Evolutionary conservation across 2,329 filamentous ascomycete species (phyloP), one percentile per base, ranked within the genome.

Genomic region (Aspergillus oerlinghausenensis): DNA sequence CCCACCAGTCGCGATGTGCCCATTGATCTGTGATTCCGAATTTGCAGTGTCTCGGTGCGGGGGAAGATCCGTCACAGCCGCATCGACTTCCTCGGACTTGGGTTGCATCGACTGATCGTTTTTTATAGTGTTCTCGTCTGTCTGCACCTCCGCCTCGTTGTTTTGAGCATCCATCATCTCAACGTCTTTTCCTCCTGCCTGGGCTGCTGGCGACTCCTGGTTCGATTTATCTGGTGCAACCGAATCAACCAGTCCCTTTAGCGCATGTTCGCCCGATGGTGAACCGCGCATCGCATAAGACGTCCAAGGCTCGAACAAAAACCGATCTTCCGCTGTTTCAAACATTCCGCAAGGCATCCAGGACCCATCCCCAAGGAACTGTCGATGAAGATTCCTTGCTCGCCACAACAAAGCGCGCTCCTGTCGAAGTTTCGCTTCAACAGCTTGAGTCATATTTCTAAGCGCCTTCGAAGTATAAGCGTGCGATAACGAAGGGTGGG

Each of bases 391-490:
- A 56, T 79, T 79, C 66, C 86, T 84, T 21, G 83, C 81, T 53
- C 79, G 80, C 75, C 80, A 82, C 28, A 87, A 73, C 9, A 79
- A 76, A 57, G 78, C 75, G 40, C 79, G 76, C 65, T 87, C 85
- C 64, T 82, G 78, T 38, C 83, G 79, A 47, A 86, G 74, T 63
- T 84, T 84, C 40, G 80, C 77, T 55, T 82, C 78, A 5, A 84
- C 80, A 55, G 83, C 79, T 55, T 75, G 72, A 11, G 81, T 80
- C 77, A 87, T 81, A 45, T 84, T 78, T 28, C 78, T 79, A 19
- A 88, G 76, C 43, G 83, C 83, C 57, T 78, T 80, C 53, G 83
- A 84, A 28, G 79, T 82, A 67, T 85, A 88, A 1, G 84, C 76
- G 52, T 80, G 70, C 52, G 81, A 83, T 62, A 86, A 69, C 26